Evolutionary conservation across 2,329 filamentous ascomycete species (phyloP).

Genomic region (Canariomyces notabilis): DNA sequence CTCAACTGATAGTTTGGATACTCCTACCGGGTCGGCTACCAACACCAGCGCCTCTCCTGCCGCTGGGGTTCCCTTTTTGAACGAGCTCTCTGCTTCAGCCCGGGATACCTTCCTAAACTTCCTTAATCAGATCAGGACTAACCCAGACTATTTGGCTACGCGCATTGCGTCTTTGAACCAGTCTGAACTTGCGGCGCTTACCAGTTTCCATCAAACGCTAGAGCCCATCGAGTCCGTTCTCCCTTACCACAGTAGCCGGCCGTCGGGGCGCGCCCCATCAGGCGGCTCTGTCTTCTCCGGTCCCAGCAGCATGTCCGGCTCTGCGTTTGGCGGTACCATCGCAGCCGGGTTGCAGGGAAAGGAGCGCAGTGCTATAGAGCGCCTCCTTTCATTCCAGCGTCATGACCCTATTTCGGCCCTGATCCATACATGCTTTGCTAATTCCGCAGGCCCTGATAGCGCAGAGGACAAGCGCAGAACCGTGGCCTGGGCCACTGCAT

Average conservation of each 20-base stretch:
- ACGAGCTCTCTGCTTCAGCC: conserved; percentile 70
- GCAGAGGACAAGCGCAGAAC: conserved; percentile 74
- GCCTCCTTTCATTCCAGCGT: conserved; percentile 81
- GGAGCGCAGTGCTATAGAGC: conserved; percentile 64
- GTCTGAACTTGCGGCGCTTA: conserved; percentile 70
- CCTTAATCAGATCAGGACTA: conserved; percentile 74
- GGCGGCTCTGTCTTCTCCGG: conserved; percentile 29
- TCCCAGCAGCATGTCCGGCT: conserved; percentile 8
- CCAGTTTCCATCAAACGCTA: conserved; percentile 71
- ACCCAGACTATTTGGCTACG: conserved; percentile 81
- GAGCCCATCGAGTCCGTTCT: conserved; percentile 81
- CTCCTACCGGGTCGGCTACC: conserved; percentile 40
- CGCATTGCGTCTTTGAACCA: conserved; percentile 71
- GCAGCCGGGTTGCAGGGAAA: conserved; percentile 27
- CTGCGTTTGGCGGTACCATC: conserved; percentile 14
- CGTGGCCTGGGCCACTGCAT: conserved; percentile 82
- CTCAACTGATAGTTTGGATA: conserved; percentile 48
- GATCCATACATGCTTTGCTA: conserved; percentile 84
- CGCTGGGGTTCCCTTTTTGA: conserved; percentile 54
- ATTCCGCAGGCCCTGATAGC: conserved; percentile 75
- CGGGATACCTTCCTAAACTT: conserved; percentile 74
- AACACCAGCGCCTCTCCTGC: conserved; percentile 34
- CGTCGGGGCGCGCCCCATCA: conserved; percentile 38
- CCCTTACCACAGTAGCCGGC: conserved; percentile 58
- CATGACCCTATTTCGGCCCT: conserved; percentile 81